A percentile compares a stretch with the other conserved stretches of the same genome.
phyloP scores from a whole-genome alignment of 495 filamentous ascomycete genomes.

The Podospora tetraspora region DNA sequence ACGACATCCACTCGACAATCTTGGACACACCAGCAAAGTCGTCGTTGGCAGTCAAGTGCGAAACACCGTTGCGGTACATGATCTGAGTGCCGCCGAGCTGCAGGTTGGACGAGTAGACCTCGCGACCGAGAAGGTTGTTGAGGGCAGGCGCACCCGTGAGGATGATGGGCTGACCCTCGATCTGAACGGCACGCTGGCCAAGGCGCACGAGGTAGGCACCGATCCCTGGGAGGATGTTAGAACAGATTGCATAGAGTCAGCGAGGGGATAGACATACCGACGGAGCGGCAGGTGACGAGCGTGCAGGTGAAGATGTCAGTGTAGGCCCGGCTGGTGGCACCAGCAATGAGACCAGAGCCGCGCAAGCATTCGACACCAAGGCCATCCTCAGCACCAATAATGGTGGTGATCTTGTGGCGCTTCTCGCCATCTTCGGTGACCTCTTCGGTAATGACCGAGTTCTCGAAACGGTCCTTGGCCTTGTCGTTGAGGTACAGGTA shows the following conservation, averaged over 20 bases:
- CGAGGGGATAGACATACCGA: slow-evolving; percentile 50
- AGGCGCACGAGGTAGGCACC: slow-evolving; percentile 97
- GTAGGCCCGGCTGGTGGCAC: slow-evolving; percentile 93
- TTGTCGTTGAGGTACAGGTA: slow-evolving; percentile 94
- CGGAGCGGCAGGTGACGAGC: slow-evolving; percentile 93
- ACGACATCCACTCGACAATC: slow-evolving; percentile 97
- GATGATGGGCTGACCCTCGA: slow-evolving; percentile 98
- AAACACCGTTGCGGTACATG: slow-evolving; percentile 99
- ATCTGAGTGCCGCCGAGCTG: slow-evolving; percentile 99
- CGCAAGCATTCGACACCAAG: slow-evolving; percentile 96
- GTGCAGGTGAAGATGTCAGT: slow-evolving; percentile 99
- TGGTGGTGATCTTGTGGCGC: slow-evolving; percentile 88
- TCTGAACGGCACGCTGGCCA: slow-evolving; percentile 95
- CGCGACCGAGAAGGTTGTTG: slow-evolving; percentile 95
- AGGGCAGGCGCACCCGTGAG: slow-evolving; percentile 94
- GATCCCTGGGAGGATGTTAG: slow-evolving; percentile 53
- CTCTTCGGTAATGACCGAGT: slow-evolving; percentile 84
- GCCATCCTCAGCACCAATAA: slow-evolving; percentile 91
- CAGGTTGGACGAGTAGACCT: slow-evolving; percentile 98
- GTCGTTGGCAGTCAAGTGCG: slow-evolving; percentile 95
- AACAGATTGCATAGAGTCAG: slow-evolving; percentile 23
- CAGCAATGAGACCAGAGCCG: slow-evolving; percentile 95
- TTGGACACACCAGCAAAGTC: slow-evolving; percentile 97
- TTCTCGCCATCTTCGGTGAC: slow-evolving; percentile 82
- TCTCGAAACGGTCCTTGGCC: slow-evolving; percentile 82